These are phyloP conservation scores for Phialemoniopsis sp. DNA, from an alignment of 2,329 filamentous ascomycete genomes.

Conservation along the genomic window DNA sequence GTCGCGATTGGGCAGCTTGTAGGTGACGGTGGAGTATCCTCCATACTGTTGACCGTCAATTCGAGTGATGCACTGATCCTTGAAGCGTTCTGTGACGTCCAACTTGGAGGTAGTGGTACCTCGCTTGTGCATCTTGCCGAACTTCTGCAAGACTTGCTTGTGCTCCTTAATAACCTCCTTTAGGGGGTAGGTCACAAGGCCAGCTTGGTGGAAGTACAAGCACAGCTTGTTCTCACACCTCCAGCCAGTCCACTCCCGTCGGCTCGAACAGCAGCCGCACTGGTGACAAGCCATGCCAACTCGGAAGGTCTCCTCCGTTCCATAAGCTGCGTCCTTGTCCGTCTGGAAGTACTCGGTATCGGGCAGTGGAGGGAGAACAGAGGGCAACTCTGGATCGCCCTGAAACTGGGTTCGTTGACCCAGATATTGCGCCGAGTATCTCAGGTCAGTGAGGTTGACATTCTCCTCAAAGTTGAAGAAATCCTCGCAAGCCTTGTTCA, in stretches of 20 bases:
- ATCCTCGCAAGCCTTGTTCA: slow-evolving; percentile 33
- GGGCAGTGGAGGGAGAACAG: slow-evolving; percentile 29
- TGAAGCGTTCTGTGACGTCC: too few relatives aligned
- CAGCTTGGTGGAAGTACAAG: slow-evolving; percentile 40
- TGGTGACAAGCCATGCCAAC: slow-evolving; percentile 62
- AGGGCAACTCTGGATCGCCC: slow-evolving; percentile 30
- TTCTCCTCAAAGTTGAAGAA: slow-evolving; percentile 39
- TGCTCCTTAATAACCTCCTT: slow-evolving; percentile 10
- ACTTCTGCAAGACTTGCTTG: slow-evolving; percentile 6
- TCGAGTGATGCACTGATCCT: slow-evolving; percentile 5
- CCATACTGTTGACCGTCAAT: slow-evolving; percentile 29
- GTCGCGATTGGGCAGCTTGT: slow-evolving; percentile 35
- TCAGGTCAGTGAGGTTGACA: slow-evolving; percentile 22
- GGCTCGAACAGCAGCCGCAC: slow-evolving; percentile 58
- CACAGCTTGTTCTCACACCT: slow-evolving; percentile 39
- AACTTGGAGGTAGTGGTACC: too few relatives aligned
- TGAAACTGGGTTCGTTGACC: slow-evolving; percentile 42
- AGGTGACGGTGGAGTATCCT: too few relatives aligned
- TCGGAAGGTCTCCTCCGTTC: slow-evolving; percentile 48
- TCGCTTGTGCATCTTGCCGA: too few relatives aligned
- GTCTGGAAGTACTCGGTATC: slow-evolving; percentile 21
- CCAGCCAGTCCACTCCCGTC: slow-evolving; percentile 60
- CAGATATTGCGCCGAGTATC: slow-evolving; percentile 56
- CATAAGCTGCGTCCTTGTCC: slow-evolving; percentile 13
- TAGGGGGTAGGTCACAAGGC: slow-evolving; percentile 11